These are phyloP conservation scores for Clitopilus passeckerianus DNA, from an alignment of 768 basidiomycete genomes.

Conservation along the genomic window DNA sequence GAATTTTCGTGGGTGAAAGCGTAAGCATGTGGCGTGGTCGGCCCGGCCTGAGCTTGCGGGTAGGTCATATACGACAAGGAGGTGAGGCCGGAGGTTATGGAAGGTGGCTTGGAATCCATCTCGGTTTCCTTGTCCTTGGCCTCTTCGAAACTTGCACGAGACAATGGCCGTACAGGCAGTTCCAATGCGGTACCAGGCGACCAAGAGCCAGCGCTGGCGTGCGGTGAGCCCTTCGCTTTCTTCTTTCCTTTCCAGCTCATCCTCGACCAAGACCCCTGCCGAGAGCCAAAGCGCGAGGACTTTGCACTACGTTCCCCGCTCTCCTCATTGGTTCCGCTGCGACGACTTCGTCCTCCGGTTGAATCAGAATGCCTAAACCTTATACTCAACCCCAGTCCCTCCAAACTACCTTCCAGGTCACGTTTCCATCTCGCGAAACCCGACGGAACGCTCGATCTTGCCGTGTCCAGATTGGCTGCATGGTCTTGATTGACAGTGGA, in stretches of 20 bases:
- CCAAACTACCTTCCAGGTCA: slow-evolving; percentile 29
- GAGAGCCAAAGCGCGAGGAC: slow-evolving; percentile 20
- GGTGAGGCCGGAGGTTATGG: not conserved
- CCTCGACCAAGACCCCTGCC: slow-evolving; percentile 12
- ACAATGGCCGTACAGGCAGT: slow-evolving; percentile 22
- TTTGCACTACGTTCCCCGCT: slow-evolving; percentile 16
- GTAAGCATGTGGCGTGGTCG: not conserved
- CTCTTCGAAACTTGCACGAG: slow-evolving; percentile 16
- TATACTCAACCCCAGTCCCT: slow-evolving; percentile 29
- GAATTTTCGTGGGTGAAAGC: not conserved
- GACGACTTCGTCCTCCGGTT: slow-evolving; percentile 15
- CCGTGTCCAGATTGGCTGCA: not conserved
- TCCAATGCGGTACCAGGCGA: slow-evolving; percentile 29
- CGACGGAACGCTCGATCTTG: slow-evolving; percentile 25
- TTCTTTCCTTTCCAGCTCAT: slow-evolving; percentile 32
- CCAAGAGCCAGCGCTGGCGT: slow-evolving; percentile 27
- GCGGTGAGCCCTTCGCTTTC: slow-evolving; percentile 17
- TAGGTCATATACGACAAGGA: slow-evolving; percentile 3
- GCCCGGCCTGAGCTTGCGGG: not conserved
- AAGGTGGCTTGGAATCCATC: slow-evolving; percentile 7
- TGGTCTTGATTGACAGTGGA: not conserved
- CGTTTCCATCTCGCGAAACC: slow-evolving; percentile 41
- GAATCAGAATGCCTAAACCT: slow-evolving; percentile 36
- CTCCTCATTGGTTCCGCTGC: slow-evolving; percentile 4
- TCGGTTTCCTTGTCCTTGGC: slow-evolving; percentile 12